Evolutionary conservation across 352 stramenopile species (phyloP).

Genomic region (Phytophthora capsici): DNA sequence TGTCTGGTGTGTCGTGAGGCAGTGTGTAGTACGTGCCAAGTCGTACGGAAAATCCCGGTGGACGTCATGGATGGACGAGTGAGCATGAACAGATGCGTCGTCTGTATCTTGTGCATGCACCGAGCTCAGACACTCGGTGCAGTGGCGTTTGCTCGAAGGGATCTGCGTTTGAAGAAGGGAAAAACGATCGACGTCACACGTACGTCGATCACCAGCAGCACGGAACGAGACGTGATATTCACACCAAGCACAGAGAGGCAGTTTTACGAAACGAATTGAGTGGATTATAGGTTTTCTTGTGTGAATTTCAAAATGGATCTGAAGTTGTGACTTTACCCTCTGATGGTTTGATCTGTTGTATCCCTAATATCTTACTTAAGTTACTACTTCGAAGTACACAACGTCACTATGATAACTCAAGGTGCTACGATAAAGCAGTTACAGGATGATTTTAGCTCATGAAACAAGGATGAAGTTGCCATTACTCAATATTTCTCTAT

Average conservation of each 20-base stretch:
- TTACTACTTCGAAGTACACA: no score
- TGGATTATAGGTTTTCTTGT: background rate
- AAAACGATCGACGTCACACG: constrained; percentile 23
- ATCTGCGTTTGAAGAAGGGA: constrained; percentile 28
- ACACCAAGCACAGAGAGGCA: constrained; percentile 9
- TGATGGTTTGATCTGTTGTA: no score
- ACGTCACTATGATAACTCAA: no score
- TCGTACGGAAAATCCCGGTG: constrained; percentile 38
- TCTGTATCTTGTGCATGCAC: constrained; percentile 48
- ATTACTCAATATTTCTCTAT: background rate
- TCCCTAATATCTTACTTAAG: no score
- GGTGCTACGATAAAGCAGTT: no score
- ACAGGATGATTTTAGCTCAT: background rate
- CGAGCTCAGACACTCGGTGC: constrained; percentile 30
- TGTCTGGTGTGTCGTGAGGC: constrained; percentile 41
- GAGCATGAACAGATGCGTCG: constrained; percentile 38
- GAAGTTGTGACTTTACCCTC: background rate
- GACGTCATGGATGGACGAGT: constrained; percentile 32
- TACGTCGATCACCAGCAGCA: constrained; percentile 32
- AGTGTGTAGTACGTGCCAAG: constrained; percentile 42
- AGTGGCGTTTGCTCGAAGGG: constrained; percentile 32
- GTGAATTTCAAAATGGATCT: background rate
- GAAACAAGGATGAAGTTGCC: background rate
- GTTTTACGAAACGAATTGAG: constrained; percentile 26
- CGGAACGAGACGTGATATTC: constrained; percentile 16